Percentiles rank a stretch among this genome's conserved stretches.
phyloP scores from a whole-genome alignment of 176 grass and related monocot species.

The Lolium perenne region DNA sequence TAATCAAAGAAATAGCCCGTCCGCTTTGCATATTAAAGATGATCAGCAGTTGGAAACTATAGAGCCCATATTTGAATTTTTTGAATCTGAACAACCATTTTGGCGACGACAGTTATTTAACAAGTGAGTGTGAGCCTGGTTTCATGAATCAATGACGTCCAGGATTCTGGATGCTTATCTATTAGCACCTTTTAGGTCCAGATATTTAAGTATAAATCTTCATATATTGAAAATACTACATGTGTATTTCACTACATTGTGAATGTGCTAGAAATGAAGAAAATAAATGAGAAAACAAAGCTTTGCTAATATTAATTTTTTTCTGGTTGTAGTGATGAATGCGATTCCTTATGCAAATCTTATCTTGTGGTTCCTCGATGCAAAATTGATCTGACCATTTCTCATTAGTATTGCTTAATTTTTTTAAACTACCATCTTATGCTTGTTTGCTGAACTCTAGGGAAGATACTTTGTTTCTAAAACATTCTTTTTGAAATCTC shows the following conservation, averaged over 20 bases:
- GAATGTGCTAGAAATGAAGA: no score
- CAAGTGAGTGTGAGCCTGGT: slow-evolving; percentile 71
- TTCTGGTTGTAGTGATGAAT: no score
- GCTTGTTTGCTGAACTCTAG: slow-evolving; percentile 8
- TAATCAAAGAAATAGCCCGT: slow-evolving; percentile 33
- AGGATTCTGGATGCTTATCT: not conserved
- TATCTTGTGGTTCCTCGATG: no score
- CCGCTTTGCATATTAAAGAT: slow-evolving; percentile 35
- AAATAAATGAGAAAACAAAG: no score
- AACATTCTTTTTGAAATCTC: slow-evolving; percentile 39
- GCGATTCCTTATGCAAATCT: no score
- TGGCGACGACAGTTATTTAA: slow-evolving; percentile 62
- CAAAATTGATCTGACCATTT: no score
- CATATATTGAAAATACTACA: not conserved
- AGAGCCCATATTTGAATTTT: slow-evolving; percentile 85
- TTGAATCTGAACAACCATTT: slow-evolving; percentile 88
- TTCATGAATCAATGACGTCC: not conserved
- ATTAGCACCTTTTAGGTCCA: not conserved
- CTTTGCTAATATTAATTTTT: no score
- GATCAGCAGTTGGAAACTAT: slow-evolving; percentile 31
- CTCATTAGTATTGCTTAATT: no score
- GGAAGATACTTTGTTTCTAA: slow-evolving; percentile 21
- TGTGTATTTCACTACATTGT: no score
- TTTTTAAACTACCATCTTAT: not conserved
- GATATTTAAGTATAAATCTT: not conserved